These are phyloP conservation scores for Calycina marina DNA, from an alignment of 2,329 filamentous ascomycete species.

Conservation along the genomic window DNA sequence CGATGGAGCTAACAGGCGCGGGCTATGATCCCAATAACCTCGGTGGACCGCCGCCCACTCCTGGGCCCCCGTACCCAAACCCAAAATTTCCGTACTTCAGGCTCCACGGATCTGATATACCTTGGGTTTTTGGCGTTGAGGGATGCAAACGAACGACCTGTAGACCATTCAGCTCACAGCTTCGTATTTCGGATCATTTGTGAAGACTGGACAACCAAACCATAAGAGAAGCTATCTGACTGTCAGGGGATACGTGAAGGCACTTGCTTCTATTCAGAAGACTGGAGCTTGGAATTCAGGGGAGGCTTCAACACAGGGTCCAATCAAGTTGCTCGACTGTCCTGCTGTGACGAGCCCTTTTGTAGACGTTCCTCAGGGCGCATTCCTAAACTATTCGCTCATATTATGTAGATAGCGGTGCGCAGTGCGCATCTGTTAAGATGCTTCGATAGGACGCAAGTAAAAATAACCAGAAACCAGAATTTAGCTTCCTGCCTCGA, in stretches of 20 bases:
- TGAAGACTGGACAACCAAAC: constrained; percentile 31
- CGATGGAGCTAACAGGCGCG: constrained; percentile 32
- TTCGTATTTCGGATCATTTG: constrained; percentile 33
- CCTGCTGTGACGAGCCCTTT: not conserved
- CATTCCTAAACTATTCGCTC: constrained; percentile 1
- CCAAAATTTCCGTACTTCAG: constrained; percentile 36
- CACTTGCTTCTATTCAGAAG: constrained; percentile 25
- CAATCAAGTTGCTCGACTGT: constrained; percentile 1
- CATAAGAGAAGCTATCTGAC: constrained; percentile 27
- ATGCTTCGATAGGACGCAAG: too few species aligned
- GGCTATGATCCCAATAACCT: constrained; percentile 38
- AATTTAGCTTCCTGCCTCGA: too few species aligned
- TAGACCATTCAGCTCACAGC: constrained; percentile 30
- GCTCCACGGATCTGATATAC: constrained; percentile 33
- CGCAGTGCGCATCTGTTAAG: not conserved
- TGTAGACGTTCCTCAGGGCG: constrained; percentile 1
- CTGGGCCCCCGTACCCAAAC: constrained; percentile 30
- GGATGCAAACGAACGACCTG: constrained; percentile 30
- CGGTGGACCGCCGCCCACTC: constrained; percentile 27
- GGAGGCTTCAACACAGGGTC: not conserved
- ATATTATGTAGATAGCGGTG: not conserved
- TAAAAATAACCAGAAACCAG: too few species aligned
- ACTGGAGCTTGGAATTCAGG: constrained; percentile 24
- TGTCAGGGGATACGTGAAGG: constrained; percentile 30
- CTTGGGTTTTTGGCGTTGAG: constrained; percentile 32